phyloP scores from a whole-genome alignment of 345 rosid genomes.

The Corchorus olitorius region DNA sequence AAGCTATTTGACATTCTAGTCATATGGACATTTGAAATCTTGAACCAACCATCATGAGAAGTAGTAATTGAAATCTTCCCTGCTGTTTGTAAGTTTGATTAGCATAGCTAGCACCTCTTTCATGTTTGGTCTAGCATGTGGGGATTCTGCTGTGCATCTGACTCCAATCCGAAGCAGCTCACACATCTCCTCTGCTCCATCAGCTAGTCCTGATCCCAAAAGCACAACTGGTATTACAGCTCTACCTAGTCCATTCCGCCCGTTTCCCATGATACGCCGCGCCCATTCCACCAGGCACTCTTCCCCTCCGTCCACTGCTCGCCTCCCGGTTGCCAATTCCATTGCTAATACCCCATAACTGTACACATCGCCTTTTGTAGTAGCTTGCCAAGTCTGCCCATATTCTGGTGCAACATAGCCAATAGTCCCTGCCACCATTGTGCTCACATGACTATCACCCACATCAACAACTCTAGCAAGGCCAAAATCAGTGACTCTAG shows the following conservation, averaged over 20 bases:
- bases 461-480: constrained; percentile 72
- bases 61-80: constrained; percentile 38
- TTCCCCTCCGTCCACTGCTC: constrained; percentile 91
- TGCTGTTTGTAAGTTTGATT: constrained; percentile 39
- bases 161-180: constrained; percentile 66
- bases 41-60: constrained; percentile 34
- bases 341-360: constrained; percentile 82
- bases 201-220: constrained; percentile 62
- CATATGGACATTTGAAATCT: not conserved
- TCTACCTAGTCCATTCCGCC: constrained; percentile 32
- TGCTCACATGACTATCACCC: constrained; percentile 89
- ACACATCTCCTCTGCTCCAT: constrained; percentile 67
- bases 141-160: constrained; percentile 73
- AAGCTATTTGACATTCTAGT: not conserved
- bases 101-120: constrained; percentile 76
- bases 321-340: constrained; percentile 89
- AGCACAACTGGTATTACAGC: constrained; percentile 45
- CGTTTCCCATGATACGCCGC: constrained; percentile 56
- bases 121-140: constrained; percentile 88
- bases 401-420: constrained; percentile 98
- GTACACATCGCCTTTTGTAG: constrained; percentile 93
- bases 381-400: constrained; percentile 92
- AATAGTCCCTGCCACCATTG: constrained; percentile 84
- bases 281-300: constrained; percentile 94
- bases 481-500: constrained; percentile 87